These are phyloP conservation scores for Diversispora eburnea DNA, from an alignment of 192 early-diverging fungal species.

Conservation along the genomic window DNA sequence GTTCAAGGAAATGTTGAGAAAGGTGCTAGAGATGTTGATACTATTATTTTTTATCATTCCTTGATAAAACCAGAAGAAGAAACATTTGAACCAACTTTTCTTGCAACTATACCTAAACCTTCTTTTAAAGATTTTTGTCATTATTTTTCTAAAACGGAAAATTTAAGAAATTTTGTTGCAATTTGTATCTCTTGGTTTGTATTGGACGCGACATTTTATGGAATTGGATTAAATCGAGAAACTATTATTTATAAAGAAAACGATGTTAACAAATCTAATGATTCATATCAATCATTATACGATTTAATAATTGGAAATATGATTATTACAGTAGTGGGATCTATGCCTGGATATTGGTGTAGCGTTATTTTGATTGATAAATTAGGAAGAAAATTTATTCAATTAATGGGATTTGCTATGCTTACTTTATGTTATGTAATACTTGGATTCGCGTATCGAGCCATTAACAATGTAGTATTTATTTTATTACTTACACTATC, in stretches of 20 bases:
- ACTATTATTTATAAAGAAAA: not conserved
- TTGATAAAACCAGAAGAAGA: slow-evolving; percentile 39
- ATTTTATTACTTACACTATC: too few species aligned
- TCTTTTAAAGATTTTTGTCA: slow-evolving; percentile 56
- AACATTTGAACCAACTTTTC: slow-evolving; percentile 27
- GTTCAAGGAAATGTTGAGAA: slow-evolving; percentile 52
- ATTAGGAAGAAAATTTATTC: slow-evolving; percentile 86
- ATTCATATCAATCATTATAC: not conserved
- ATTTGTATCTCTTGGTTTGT: slow-evolving; percentile 76
- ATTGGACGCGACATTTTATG: slow-evolving; percentile 76
- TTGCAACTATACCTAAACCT: slow-evolving; percentile 37
- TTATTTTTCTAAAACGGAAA: slow-evolving; percentile 78
- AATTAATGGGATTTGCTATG: slow-evolving; percentile 78
- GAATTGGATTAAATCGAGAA: slow-evolving; percentile 53
- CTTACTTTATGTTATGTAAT: slow-evolving; percentile 49
- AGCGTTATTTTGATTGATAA: slow-evolving; percentile 81
- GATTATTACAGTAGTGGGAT: slow-evolving; percentile 79
- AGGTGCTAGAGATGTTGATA: slow-evolving; percentile 44
- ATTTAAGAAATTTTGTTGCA: slow-evolving; percentile 76
- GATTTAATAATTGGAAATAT: slow-evolving; percentile 71
- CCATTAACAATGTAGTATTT: not conserved
- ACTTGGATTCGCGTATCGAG: not conserved
- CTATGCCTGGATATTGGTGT: slow-evolving; percentile 94
- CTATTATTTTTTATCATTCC: slow-evolving; percentile 43
- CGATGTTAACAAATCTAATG: not conserved